Conservation (phyloP, 2,329 filamentous ascomycete genomes). For the Aspergillus alliaceus region DNA sequence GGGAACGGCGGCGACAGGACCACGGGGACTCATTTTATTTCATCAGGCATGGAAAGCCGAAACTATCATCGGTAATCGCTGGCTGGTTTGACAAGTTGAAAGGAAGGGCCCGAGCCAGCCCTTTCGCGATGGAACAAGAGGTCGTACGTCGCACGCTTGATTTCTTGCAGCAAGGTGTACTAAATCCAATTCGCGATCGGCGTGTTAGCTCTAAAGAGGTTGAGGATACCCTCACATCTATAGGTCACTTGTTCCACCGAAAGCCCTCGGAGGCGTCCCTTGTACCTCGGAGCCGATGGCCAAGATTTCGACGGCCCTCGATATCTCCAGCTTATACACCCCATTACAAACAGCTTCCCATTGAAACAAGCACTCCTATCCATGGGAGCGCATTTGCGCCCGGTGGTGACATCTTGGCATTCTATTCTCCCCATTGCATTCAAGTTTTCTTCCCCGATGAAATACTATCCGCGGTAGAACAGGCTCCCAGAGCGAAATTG, state of each 20-base stretch:
- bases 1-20: constrained; percentile 19
- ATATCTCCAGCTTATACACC: background rate
- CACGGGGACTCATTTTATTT: constrained; percentile 23
- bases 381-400: constrained; percentile 10
- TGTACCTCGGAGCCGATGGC: background rate
- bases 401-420: constrained; percentile 8
- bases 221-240: constrained; percentile 18
- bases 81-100: constrained; percentile 16
- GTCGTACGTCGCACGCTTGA: constrained; percentile 26
- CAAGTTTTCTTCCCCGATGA: constrained; percentile 7
- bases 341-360: background rate
- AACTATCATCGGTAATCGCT: constrained; percentile 12
- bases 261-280: background rate
- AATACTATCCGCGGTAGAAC: constrained; percentile 1
- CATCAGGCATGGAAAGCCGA: constrained; percentile 3
- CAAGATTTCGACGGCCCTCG: background rate
- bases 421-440: constrained; percentile 6
- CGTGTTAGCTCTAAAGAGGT: constrained; percentile 20
- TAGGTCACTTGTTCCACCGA: constrained; percentile 5
- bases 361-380: background rate
- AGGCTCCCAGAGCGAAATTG: background rate
- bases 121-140: constrained; percentile 16
- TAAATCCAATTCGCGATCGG: constrained; percentile 22
- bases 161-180: constrained; percentile 26
- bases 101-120: background rate